These are phyloP conservation scores for Aspergillus sp. DNA, from an alignment of 2,329 filamentous ascomycete genomes.

Conservation along the genomic window DNA sequence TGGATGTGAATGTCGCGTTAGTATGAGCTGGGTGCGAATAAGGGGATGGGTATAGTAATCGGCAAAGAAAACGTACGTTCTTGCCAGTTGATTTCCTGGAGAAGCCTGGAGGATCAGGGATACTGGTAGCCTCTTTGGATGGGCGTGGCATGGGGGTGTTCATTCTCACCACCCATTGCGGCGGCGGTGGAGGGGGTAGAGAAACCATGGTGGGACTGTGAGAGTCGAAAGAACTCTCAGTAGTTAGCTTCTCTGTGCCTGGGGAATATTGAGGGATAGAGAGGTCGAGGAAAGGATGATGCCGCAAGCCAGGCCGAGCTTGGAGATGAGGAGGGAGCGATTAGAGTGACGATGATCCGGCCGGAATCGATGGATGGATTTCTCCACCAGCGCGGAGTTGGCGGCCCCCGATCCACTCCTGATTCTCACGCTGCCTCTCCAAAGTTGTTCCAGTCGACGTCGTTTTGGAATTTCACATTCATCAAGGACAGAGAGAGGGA, in stretches of 20 bases:
- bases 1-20: background rate
- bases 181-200: constrained; percentile 52
- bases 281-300: background rate
- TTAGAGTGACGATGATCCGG: constrained; percentile 22
- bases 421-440: constrained; percentile 15
- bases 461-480: too few relatives aligned
- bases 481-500: constrained; percentile 7
- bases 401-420: constrained; percentile 27
- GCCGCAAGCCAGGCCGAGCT: background rate
- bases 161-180: constrained; percentile 82
- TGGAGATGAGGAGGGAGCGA: constrained; percentile 9
- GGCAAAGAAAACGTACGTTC: constrained; percentile 11
- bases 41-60: background rate
- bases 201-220: constrained; percentile 21
- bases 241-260: background rate
- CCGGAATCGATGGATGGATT: constrained; percentile 11
- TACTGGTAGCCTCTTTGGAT: constrained; percentile 60
- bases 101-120: constrained; percentile 87
- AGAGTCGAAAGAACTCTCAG: constrained; percentile 5
- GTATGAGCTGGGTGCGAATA: background rate
- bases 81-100: constrained; percentile 54
- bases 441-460: background rate
- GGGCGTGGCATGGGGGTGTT: constrained; percentile 68
- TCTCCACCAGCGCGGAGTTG: constrained; percentile 33
- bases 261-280: background rate